Conservation (phyloP, 352 stramenopile genomes). For the Globisporangium apiculatum region DNA sequence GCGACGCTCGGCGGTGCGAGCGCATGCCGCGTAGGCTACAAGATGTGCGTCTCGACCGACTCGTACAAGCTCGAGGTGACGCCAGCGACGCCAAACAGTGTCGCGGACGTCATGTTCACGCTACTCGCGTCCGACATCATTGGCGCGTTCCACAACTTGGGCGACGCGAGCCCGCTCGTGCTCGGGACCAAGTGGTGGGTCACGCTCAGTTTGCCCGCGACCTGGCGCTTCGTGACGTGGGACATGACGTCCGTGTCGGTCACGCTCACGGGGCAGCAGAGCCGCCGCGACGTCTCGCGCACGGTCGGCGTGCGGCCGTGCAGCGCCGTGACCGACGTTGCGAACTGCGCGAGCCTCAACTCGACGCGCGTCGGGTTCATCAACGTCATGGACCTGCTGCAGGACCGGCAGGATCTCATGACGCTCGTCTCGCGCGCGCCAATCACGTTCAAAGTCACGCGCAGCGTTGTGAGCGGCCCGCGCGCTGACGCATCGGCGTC, state of each 20-base stretch:
- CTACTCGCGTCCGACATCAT: slow-evolving; percentile 68
- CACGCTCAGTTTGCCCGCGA: slow-evolving; percentile 47
- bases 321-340: slow-evolving; percentile 31
- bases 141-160: slow-evolving; percentile 64
- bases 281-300: slow-evolving; percentile 10
- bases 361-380: slow-evolving; percentile 54
- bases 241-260: slow-evolving; percentile 44
- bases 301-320: slow-evolving; percentile 38
- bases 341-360: slow-evolving; percentile 32
- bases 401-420: slow-evolving; percentile 45
- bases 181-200: slow-evolving; percentile 63
- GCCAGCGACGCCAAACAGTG: slow-evolving; percentile 50
- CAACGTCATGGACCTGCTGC: slow-evolving; percentile 51
- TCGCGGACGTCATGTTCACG: slow-evolving; percentile 60
- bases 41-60: slow-evolving; percentile 56
- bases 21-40: slow-evolving; percentile 51
- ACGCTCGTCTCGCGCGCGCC: slow-evolving; percentile 32
- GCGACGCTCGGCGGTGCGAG: slow-evolving; percentile 29
- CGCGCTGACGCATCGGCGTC: slow-evolving; percentile 18
- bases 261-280: slow-evolving; percentile 23
- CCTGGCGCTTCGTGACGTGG: slow-evolving; percentile 70
- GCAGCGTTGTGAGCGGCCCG: slow-evolving; percentile 56
- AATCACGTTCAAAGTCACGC: slow-evolving; percentile 45
- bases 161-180: slow-evolving; percentile 36
- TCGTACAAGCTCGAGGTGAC: slow-evolving; percentile 67